phyloP scores from a whole-genome alignment of 331 rosid species.

The Dryas integrifolia region DNA sequence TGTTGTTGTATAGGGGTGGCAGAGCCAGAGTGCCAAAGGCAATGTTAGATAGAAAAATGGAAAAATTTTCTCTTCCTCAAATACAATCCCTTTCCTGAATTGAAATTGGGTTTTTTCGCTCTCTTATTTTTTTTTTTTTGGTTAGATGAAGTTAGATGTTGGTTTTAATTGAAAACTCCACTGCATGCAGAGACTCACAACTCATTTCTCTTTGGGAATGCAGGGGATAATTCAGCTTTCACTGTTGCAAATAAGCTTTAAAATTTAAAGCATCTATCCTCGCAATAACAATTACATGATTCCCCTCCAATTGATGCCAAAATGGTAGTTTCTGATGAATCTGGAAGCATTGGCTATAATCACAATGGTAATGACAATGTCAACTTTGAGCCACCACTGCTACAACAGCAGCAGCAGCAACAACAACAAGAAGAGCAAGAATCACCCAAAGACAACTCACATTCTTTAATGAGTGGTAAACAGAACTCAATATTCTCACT shows the following conservation, averaged over 20 bases:
- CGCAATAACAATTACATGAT: neutral
- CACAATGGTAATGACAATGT: constrained; percentile 1
- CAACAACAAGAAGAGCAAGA: constrained; percentile 18
- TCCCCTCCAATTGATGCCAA: constrained; percentile 13
- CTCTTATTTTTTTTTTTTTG: neutral
- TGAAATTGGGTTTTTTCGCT: neutral
- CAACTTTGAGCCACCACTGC: constrained; percentile 5
- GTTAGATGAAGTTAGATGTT: neutral
- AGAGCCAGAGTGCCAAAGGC: neutral
- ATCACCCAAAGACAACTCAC: constrained; percentile 15
- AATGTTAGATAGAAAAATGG: neutral
- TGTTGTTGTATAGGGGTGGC: too few species aligned
- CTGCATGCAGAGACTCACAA: constrained; percentile 2
- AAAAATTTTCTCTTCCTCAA: neutral
- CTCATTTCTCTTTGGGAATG: neutral
- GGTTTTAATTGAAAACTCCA: neutral
- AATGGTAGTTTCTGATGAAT: constrained; percentile 31
- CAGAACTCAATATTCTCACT: constrained; percentile 44
- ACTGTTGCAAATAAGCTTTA: too few species aligned
- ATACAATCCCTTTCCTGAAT: neutral
- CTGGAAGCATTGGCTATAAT: constrained; percentile 18
- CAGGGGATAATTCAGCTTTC: neutral
- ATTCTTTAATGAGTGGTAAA: constrained; percentile 23
- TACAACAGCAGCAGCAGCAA: neutral
- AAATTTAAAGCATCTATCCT: neutral